Conservation (phyloP, 257 asterid genomes). For the Solanum chiquidenum region DNA sequence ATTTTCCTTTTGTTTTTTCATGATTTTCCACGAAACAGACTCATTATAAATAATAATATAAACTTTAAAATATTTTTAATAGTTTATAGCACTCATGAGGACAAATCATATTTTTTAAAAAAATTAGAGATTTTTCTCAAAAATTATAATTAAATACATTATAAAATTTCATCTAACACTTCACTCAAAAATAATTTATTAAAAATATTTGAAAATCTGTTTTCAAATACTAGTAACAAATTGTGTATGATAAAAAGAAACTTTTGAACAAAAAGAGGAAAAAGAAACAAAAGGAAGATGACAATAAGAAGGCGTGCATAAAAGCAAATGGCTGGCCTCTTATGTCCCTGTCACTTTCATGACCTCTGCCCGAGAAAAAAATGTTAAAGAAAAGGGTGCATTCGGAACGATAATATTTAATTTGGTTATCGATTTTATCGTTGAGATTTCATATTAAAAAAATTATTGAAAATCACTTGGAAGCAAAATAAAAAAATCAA, state of each 20-base stretch:
- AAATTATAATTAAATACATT: too few species aligned
- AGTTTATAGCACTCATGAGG: neutral
- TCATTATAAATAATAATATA: neutral
- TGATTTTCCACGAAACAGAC: neutral
- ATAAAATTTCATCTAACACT: neutral
- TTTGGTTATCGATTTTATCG: too few species aligned
- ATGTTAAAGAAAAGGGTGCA: neutral
- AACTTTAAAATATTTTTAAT: too few species aligned
- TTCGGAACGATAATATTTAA: too few species aligned
- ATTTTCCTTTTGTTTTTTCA: neutral
- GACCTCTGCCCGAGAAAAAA: neutral
- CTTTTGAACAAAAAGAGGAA: neutral
- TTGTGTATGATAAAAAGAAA: neutral
- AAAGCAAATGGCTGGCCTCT: neutral
- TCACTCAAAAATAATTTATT: neutral
- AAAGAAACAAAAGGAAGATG: neutral
- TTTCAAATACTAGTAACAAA: too few species aligned
- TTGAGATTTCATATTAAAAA: too few species aligned
- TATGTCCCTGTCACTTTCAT: neutral
- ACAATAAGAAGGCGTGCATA: neutral
- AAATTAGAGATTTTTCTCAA: too few species aligned
- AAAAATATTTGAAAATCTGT: too few species aligned
- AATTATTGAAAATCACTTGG: too few species aligned
- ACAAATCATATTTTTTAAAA: too few species aligned
- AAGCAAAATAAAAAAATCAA: too few species aligned